Percentiles rank a stretch among this genome's conserved stretches.
Evolutionary conservation across 495 filamentous ascomycete genomes (phyloP).

Genomic region (Xylaria flabelliformis): DNA sequence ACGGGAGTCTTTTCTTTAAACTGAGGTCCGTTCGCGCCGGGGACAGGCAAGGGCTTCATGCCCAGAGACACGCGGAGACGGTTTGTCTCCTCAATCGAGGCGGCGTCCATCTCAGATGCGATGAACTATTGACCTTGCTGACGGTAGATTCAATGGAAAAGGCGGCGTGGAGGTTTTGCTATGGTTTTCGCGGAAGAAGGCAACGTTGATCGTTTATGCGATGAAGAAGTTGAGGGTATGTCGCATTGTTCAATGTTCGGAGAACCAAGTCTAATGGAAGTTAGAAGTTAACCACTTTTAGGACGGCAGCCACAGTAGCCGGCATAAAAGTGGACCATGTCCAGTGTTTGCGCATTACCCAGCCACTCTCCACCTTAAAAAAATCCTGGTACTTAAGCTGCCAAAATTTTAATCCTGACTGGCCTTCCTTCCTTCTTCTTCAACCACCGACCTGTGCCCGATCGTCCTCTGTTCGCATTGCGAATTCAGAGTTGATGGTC

Average conservation of each 20-base stretch:
- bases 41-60: constrained; percentile 87
- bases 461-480: constrained; percentile 66
- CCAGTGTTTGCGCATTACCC: not conserved
- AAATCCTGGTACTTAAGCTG: constrained; percentile 24
- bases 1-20: constrained; percentile 41
- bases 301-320: not conserved
- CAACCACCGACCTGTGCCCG: constrained; percentile 81
- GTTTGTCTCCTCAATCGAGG: constrained; percentile 93
- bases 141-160: not conserved
- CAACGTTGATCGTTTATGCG: not conserved
- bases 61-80: constrained; percentile 88
- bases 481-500: constrained; percentile 74
- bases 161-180: not conserved
- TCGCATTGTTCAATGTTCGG: not conserved
- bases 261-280: not conserved
- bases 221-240: not conserved
- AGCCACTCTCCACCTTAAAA: constrained; percentile 21
- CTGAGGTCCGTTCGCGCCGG: constrained; percentile 60
- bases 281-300: not conserved
- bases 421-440: constrained; percentile 54
- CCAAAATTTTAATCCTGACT: constrained; percentile 34
- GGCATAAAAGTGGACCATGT: not conserved
- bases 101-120: constrained; percentile 70
- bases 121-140: not conserved
- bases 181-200: not conserved